Evolutionary conservation across 1,284 basidiomycete species (phyloP).

Genomic region (Ceratobasidium sp.): DNA sequence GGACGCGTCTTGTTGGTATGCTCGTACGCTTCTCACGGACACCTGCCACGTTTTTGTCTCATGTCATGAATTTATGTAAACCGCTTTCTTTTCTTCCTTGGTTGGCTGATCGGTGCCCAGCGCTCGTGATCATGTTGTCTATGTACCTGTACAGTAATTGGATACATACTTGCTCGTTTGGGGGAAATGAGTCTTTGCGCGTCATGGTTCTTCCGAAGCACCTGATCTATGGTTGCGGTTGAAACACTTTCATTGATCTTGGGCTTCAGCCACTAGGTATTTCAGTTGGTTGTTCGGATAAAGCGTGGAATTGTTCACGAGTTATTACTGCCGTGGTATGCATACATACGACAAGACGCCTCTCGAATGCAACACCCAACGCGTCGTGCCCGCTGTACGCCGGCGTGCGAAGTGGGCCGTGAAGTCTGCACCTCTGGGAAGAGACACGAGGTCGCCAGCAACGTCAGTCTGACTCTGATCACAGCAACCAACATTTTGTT

Average conservation of each 20-base stretch:
- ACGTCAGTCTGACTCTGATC: no score
- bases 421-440: background rate
- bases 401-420: background rate
- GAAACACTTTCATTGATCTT: no score
- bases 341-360: no score
- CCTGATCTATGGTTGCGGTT: background rate
- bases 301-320: background rate
- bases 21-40: slow-evolving; percentile 3
- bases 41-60: slow-evolving; percentile 4
- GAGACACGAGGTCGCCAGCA: background rate
- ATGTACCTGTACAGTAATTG: slow-evolving; percentile 10
- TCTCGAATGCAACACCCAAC: no score
- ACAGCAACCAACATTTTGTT: background rate
- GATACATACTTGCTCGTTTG: background rate
- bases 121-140: background rate
- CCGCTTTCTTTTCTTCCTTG: background rate
- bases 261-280: no score
- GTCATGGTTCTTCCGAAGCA: background rate
- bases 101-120: background rate
- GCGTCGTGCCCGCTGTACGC: background rate
- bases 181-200: background rate
- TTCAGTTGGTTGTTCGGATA: background rate
- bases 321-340: background rate
- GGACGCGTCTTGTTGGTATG: background rate
- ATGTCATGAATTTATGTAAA: slow-evolving; percentile 16